phyloP scores from a whole-genome alignment of 1,139 yeast species.

The Debaryomyces udenii region DNA sequence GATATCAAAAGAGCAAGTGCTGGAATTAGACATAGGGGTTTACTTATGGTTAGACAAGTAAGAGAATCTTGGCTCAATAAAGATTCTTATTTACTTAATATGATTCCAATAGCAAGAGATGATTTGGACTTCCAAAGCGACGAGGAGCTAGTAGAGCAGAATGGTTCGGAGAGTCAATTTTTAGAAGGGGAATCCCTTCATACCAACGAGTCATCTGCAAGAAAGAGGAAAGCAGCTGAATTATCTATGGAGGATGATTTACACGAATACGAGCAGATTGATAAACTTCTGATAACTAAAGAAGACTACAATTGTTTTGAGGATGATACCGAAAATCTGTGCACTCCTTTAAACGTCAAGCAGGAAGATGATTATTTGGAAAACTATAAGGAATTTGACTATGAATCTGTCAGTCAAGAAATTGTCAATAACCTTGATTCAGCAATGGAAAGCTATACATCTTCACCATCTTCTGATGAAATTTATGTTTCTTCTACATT shows the following conservation, averaged over 20 bases:
- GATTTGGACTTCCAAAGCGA: neutral
- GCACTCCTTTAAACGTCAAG: conserved; percentile 4
- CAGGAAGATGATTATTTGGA: conserved; percentile 6
- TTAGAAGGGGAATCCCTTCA: neutral
- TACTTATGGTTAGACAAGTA: conserved; percentile 22
- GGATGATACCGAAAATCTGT: neutral
- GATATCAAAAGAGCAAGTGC: conserved; percentile 15
- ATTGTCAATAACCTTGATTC: conserved; percentile 9
- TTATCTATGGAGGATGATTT: neutral
- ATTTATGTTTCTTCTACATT: conserved; percentile 4
- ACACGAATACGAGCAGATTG: neutral
- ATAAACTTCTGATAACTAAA: neutral
- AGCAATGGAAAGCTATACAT: conserved; percentile 6
- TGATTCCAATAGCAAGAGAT: conserved; percentile 1
- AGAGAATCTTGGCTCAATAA: conserved; percentile 14
- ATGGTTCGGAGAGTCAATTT: neutral
- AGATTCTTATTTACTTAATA: conserved; percentile 15
- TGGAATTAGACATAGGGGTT: conserved; percentile 17
- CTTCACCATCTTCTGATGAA: conserved; percentile 9
- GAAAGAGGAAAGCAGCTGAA: neutral
- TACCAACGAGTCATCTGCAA: neutral
- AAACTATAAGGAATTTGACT: conserved; percentile 7
- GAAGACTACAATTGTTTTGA: neutral
- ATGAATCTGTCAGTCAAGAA: conserved; percentile 11
- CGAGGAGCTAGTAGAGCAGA: neutral